phyloP scores from a whole-genome alignment of 2,329 filamentous ascomycete species.

The Hymenoscyphus linearis region DNA sequence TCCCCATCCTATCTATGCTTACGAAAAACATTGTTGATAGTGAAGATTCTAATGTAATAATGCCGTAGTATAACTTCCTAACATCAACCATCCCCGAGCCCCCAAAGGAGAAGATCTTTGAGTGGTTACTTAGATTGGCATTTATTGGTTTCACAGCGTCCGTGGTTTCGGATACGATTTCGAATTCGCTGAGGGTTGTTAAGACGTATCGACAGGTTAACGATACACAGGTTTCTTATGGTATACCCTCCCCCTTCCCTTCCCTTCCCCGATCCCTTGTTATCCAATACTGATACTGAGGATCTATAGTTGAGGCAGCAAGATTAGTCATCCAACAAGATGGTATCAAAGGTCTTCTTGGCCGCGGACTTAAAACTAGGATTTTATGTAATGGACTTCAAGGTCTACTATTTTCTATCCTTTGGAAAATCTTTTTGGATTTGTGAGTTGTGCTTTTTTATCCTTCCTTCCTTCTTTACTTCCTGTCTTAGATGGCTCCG shows the following conservation, averaged over 20 bases:
- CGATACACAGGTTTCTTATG: conserved; percentile 41
- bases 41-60: no score
- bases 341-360: conserved; percentile 39
- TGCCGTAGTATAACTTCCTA: conserved; percentile 39
- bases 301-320: conserved; percentile 37
- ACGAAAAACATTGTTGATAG: no score
- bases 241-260: conserved; percentile 29
- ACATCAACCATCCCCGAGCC: conserved; percentile 37
- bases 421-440: conserved; percentile 46
- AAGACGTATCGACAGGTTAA: conserved; percentile 48
- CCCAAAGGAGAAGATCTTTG: conserved; percentile 34
- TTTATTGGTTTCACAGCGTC: conserved; percentile 42
- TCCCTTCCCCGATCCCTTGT: no score
- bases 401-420: conserved; percentile 42
- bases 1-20: no score
- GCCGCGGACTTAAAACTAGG: conserved; percentile 42
- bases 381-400: conserved; percentile 45
- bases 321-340: conserved; percentile 37
- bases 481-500: no score
- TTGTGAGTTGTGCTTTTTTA: conserved; percentile 39
- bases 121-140: conserved; percentile 41
- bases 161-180: conserved; percentile 41
- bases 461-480: no score
- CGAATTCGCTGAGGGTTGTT: conserved; percentile 43
- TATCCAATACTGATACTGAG: neutral